Percentiles rank a stretch among this genome's conserved stretches.
Evolutionary conservation across 1,284 basidiomycete genomes (phyloP).

Genomic region (Agroathelia rolfsii): DNA sequence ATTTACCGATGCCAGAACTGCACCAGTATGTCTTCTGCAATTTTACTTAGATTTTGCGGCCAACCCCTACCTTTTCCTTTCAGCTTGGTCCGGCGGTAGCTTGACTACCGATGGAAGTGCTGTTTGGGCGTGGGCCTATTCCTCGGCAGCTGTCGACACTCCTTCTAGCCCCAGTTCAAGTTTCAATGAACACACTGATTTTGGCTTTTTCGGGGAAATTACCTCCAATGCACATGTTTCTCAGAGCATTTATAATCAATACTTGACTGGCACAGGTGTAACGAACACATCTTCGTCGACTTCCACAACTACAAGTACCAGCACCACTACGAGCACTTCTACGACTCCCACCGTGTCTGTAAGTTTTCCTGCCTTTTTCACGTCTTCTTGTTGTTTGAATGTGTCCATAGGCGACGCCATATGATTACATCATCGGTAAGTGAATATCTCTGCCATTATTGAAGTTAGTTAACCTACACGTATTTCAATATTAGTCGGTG

Average conservation of each 20-base stretch:
- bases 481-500: conserved; percentile 28
- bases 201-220: conserved; percentile 49
- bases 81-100: conserved; percentile 29
- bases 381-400: conserved; percentile 1
- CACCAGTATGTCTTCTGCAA: conserved; percentile 25
- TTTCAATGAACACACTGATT: conserved; percentile 37
- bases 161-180: conserved; percentile 28
- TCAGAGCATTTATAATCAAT: too few relatives aligned
- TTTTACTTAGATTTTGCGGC: neutral
- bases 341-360: conserved; percentile 28
- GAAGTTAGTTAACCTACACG: too few relatives aligned
- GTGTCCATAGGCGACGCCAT: conserved; percentile 40
- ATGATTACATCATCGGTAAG: conserved; percentile 57
- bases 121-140: conserved; percentile 45
- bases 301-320: conserved; percentile 18
- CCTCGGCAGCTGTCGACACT: conserved; percentile 23
- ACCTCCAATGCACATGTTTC: conserved; percentile 37
- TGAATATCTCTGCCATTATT: neutral
- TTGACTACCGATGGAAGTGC: conserved; percentile 30
- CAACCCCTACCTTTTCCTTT: neutral
- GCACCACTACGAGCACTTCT: conserved; percentile 22
- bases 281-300: conserved; percentile 17
- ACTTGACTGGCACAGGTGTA: conserved; percentile 39
- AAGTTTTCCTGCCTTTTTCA: conserved; percentile 13
- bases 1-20: conserved; percentile 48